Percentiles rank a stretch among this genome's conserved stretches.
These are phyloP conservation scores for Paxillus rubicundulus DNA, from an alignment of 768 basidiomycete species.

Conservation along the genomic window DNA sequence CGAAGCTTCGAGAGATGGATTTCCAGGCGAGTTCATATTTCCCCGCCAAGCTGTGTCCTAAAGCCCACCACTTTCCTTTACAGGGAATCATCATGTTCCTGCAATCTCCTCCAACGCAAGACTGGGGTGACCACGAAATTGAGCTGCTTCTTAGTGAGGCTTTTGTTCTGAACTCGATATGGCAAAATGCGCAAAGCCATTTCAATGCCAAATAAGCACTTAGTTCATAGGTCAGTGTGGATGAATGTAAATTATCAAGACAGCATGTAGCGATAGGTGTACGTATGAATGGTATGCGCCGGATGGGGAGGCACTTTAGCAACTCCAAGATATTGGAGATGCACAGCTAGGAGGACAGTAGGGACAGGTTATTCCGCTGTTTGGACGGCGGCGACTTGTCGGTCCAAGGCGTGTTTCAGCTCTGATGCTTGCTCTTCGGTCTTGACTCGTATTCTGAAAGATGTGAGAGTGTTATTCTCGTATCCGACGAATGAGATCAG, in stretches of 20 bases:
- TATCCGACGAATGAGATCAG: slow-evolving; percentile 68
- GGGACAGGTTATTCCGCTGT: slow-evolving; percentile 8
- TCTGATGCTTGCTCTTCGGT: slow-evolving; percentile 56
- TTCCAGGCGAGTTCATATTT: slow-evolving; percentile 71
- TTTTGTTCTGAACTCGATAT: slow-evolving; percentile 88
- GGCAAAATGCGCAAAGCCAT: slow-evolving; percentile 91
- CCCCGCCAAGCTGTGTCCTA: background rate
- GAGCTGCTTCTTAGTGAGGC: slow-evolving; percentile 95
- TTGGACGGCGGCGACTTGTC: slow-evolving; percentile 54
- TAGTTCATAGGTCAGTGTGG: background rate
- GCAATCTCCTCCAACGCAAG: slow-evolving; percentile 86
- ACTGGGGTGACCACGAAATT: slow-evolving; percentile 94
- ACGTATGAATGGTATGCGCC: slow-evolving; percentile 18
- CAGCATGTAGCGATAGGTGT: slow-evolving; percentile 25
- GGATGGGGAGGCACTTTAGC: background rate
- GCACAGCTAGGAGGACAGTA: background rate
- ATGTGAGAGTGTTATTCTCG: slow-evolving; percentile 50
- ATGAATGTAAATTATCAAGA: slow-evolving; percentile 5
- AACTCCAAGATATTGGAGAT: background rate
- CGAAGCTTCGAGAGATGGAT: slow-evolving; percentile 92
- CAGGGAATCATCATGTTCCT: slow-evolving; percentile 99
- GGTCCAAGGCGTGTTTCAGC: slow-evolving; percentile 58
- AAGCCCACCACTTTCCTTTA: background rate
- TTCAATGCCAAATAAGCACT: slow-evolving; percentile 53
- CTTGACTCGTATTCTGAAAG: slow-evolving; percentile 61